Percentiles rank a stretch among this genome's conserved stretches.
Evolutionary conservation across 345 rosid species (phyloP).

Genomic region (Aquilaria sinensis): DNA sequence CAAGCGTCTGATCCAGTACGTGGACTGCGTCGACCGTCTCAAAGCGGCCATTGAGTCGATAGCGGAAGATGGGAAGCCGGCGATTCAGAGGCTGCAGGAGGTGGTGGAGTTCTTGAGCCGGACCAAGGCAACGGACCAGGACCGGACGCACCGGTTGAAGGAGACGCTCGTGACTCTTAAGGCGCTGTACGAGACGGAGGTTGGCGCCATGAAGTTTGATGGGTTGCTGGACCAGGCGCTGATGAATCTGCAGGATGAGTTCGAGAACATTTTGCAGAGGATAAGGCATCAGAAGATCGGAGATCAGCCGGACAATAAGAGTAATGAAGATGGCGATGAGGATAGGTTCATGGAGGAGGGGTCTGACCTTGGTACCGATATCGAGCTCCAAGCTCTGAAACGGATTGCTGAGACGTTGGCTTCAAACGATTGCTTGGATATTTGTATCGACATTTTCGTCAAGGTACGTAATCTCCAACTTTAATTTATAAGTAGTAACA

Average conservation of each 20-base stretch:
- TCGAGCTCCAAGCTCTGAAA: conserved; percentile 38
- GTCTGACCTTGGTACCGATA: conserved; percentile 39
- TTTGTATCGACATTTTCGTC: conserved; percentile 55
- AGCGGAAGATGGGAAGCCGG: conserved; percentile 40
- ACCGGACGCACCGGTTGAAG: conserved; percentile 35
- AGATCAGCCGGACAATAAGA: conserved; percentile 18
- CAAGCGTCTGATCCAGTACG: conserved; percentile 28
- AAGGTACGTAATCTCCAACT: conserved; percentile 25
- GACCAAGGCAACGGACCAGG: conserved; percentile 57
- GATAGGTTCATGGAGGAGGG: not conserved
- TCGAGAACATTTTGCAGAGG: conserved; percentile 34
- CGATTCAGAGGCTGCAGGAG: conserved; percentile 64
- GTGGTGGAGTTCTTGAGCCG: conserved; percentile 75
- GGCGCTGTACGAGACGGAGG: conserved; percentile 42
- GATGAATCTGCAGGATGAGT: conserved; percentile 55
- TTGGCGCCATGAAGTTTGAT: conserved; percentile 56
- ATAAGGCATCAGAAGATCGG: conserved; percentile 36
- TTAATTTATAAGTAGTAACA: too few relatives aligned
- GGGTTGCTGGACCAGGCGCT: conserved; percentile 63
- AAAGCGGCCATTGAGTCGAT: conserved; percentile 32
- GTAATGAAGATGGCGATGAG: conserved; percentile 3
- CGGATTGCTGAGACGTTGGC: conserved; percentile 42
- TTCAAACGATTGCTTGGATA: conserved; percentile 59
- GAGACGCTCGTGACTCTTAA: conserved; percentile 52
- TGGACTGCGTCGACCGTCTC: conserved; percentile 40